Conservation (phyloP, 1,284 basidiomycete genomes). For the Heliocybe sulcata region DNA sequence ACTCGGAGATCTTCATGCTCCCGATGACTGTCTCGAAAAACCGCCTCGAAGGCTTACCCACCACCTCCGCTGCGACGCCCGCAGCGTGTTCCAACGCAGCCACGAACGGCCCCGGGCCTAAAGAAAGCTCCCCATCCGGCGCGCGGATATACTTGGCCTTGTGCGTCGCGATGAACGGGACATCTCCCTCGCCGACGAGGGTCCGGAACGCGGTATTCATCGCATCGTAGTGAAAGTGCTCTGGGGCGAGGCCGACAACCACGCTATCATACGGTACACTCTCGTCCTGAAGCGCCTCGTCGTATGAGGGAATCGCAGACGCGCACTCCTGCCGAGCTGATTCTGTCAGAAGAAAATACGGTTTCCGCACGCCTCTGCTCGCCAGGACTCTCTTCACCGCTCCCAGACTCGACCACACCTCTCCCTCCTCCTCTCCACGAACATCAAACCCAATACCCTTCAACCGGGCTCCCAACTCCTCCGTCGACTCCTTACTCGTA, state of each 20-base stretch:
- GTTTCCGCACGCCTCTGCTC: slow-evolving; percentile 37
- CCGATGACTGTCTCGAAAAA: slow-evolving; percentile 57
- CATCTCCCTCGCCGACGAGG: slow-evolving; percentile 24
- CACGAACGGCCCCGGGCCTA: slow-evolving; percentile 69
- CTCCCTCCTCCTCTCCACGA: slow-evolving; percentile 17
- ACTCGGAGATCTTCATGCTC: slow-evolving; percentile 28
- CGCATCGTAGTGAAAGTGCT: slow-evolving; percentile 42
- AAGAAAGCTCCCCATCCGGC: slow-evolving; percentile 39
- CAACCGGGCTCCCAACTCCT: slow-evolving; percentile 34
- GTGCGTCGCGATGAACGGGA: slow-evolving; percentile 50
- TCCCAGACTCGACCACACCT: slow-evolving; percentile 59
- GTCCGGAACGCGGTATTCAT: slow-evolving; percentile 66
- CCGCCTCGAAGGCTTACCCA: slow-evolving; percentile 56
- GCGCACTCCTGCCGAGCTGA: slow-evolving; percentile 50
- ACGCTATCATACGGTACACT: slow-evolving; percentile 45
- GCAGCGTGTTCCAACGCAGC: slow-evolving; percentile 52
- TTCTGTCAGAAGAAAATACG: slow-evolving; percentile 51
- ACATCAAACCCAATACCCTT: slow-evolving; percentile 40
- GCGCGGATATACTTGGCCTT: slow-evolving; percentile 39
- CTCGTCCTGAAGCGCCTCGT: slow-evolving; percentile 5
- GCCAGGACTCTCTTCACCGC: slow-evolving; percentile 44
- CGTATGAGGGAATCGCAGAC: slow-evolving; percentile 12
- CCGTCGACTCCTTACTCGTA: slow-evolving; percentile 48
- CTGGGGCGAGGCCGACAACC: slow-evolving; percentile 58
- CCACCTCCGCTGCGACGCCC: slow-evolving; percentile 38